Percentiles rank a stretch among this genome's conserved stretches.
These are phyloP conservation scores for Eustoma russellianum DNA, from an alignment of 257 asterid species.

Conservation along the genomic window DNA sequence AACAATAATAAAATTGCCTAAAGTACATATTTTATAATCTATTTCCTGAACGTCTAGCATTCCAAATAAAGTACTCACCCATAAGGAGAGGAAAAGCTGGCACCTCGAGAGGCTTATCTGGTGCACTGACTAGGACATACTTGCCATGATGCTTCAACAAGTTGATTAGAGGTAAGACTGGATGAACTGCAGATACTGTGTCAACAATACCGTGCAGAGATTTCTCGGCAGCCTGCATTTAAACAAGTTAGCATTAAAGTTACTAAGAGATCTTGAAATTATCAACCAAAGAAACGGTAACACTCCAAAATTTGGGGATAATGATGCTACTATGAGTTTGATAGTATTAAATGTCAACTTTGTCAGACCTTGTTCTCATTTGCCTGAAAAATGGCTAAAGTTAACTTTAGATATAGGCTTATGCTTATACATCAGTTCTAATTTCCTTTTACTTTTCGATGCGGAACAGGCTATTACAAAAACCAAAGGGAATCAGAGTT, in stretches of 20 bases:
- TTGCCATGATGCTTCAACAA: slow-evolving; percentile 40
- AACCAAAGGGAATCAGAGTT: not conserved
- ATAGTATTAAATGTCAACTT: too few relatives aligned
- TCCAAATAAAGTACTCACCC: slow-evolving; percentile 16
- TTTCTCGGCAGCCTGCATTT: slow-evolving; percentile 35
- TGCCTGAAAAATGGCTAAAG: too few relatives aligned
- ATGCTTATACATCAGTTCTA: too few relatives aligned
- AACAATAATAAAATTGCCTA: not conserved
- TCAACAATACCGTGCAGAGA: slow-evolving; percentile 45
- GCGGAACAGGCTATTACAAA: too few relatives aligned
- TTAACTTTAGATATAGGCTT: too few relatives aligned
- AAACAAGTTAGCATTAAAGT: too few relatives aligned
- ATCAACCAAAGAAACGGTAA: too few relatives aligned
- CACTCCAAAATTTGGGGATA: too few relatives aligned
- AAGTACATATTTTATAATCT: not conserved
- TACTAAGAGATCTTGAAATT: not conserved
- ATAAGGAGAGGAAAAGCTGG: slow-evolving; percentile 24
- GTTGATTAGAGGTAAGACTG: slow-evolving; percentile 29
- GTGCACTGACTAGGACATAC: slow-evolving; percentile 37
- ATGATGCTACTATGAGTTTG: too few relatives aligned
- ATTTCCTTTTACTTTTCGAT: too few relatives aligned
- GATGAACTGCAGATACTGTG: slow-evolving; percentile 41
- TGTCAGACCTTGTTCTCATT: too few relatives aligned
- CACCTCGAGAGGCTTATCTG: slow-evolving; percentile 34
- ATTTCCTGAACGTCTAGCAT: too few relatives aligned